Percentiles rank a stretch among this genome's conserved stretches.
phyloP scores from a whole-genome alignment of 1,284 basidiomycete species.

The Ceratobasidium sp. region DNA sequence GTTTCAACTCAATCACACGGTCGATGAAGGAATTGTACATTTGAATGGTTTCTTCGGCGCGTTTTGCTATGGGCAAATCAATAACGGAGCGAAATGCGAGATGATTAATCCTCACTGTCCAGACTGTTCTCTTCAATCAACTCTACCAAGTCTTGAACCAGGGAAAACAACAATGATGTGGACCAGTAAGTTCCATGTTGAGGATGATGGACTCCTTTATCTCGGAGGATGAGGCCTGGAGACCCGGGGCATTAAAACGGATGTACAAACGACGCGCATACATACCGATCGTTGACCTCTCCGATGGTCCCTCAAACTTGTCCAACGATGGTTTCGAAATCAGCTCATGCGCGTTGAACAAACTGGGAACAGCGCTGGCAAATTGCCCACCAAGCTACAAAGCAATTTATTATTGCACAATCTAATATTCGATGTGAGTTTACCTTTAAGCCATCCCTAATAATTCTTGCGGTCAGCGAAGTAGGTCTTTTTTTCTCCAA shows the following conservation, averaged over 20 bases:
- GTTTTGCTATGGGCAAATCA: slow-evolving; percentile 54
- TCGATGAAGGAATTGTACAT: slow-evolving; percentile 72
- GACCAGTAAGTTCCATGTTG: slow-evolving; percentile 75
- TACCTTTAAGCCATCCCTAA: slow-evolving; percentile 83
- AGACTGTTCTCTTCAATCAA: slow-evolving; percentile 58
- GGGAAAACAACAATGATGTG: slow-evolving; percentile 76
- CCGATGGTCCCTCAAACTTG: slow-evolving; percentile 57
- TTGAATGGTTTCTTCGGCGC: slow-evolving; percentile 63
- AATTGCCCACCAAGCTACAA: slow-evolving; percentile 75
- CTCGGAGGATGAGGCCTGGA: slow-evolving; percentile 70
- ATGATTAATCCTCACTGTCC: slow-evolving; percentile 60
- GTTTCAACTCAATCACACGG: slow-evolving; percentile 69
- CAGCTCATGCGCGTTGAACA: slow-evolving; percentile 69
- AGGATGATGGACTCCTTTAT: slow-evolving; percentile 72
- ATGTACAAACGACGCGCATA: slow-evolving; percentile 27
- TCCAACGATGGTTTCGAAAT: slow-evolving; percentile 60
- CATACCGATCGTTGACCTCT: slow-evolving; percentile 71
- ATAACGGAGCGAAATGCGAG: background rate
- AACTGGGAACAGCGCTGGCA: slow-evolving; percentile 74
- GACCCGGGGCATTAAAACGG: background rate
- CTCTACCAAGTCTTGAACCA: slow-evolving; percentile 75
- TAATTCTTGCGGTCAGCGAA: slow-evolving; percentile 72
- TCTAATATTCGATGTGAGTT: slow-evolving; percentile 33
- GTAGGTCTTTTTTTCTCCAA: slow-evolving; percentile 71
- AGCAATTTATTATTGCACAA: slow-evolving; percentile 11